Percentiles rank a stretch among this genome's conserved stretches.
Evolutionary conservation across 2,329 filamentous ascomycete species (phyloP).

Genomic region (Colletotrichum caudatum): DNA sequence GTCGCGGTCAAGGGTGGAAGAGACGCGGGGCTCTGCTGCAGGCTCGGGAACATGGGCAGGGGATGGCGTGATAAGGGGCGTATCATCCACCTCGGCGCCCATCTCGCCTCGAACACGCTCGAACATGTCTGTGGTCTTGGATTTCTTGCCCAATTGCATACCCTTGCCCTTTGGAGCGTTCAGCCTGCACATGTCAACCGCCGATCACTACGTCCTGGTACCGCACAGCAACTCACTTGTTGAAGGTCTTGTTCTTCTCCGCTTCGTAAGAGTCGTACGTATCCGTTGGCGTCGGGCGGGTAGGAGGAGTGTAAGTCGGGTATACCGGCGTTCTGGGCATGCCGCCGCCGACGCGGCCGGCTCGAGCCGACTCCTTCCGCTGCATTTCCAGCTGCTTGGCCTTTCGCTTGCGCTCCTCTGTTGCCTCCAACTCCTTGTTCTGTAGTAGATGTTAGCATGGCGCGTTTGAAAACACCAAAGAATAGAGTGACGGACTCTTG

Average conservation of each 20-base stretch:
- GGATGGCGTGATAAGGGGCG: conserved; percentile 75
- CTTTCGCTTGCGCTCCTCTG: conserved; percentile 97
- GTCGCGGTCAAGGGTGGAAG: conserved; percentile 80
- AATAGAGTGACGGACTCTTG: conserved; percentile 70
- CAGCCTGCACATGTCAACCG: conserved; percentile 25
- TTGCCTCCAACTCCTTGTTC: conserved; percentile 99
- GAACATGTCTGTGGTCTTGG: conserved; percentile 96
- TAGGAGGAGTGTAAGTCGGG: conserved; percentile 87
- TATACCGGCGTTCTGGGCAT: conserved; percentile 84
- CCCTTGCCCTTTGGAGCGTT: conserved; percentile 87
- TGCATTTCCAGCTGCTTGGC: conserved; percentile 99
- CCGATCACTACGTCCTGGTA: too few species aligned
- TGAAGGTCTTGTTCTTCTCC: conserved; percentile 92
- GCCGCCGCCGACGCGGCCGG: conserved; percentile 67
- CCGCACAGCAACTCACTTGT: conserved; percentile 70
- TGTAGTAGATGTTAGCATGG: conserved; percentile 54
- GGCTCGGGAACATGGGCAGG: conserved; percentile 64
- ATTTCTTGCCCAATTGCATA: conserved; percentile 99
- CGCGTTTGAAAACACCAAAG: not conserved
- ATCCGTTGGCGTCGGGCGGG: conserved; percentile 78
- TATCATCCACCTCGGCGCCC: conserved; percentile 85
- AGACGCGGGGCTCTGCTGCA: conserved; percentile 66
- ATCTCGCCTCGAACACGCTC: conserved; percentile 94
- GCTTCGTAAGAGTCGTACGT: conserved; percentile 96
- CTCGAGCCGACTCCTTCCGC: conserved; percentile 92